Conservation (phyloP, 352 stramenopile genomes). For the Globisporangium echinulatum region DNA sequence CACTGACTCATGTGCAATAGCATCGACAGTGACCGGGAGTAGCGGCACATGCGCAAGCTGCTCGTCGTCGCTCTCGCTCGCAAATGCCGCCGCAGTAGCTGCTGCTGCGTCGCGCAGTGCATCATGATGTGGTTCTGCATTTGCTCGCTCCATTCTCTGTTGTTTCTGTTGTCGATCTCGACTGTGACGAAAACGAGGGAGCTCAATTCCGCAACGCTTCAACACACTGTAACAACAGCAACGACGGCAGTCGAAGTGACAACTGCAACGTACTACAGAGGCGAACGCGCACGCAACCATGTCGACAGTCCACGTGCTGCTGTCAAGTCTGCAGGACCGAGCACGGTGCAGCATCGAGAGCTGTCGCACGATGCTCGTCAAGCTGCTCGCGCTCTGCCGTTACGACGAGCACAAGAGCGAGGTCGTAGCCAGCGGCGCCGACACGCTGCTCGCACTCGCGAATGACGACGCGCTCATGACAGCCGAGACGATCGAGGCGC, state of each 20-base stretch:
- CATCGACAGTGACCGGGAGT: neutral
- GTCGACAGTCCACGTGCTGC: conserved; percentile 37
- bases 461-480: conserved; percentile 10
- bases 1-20: neutral
- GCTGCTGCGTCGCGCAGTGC: neutral
- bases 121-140: neutral
- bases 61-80: neutral
- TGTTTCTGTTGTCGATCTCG: no score
- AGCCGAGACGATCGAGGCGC: conserved; percentile 23
- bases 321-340: conserved; percentile 32
- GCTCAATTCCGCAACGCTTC: neutral
- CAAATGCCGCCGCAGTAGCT: neutral
- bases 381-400: conserved; percentile 34
- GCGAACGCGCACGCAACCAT: conserved; percentile 7
- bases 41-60: neutral
- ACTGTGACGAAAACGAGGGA: neutral
- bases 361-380: conserved; percentile 18
- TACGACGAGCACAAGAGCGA: conserved; percentile 26
- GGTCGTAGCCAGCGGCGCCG: conserved; percentile 24
- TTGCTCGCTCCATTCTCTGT: neutral
- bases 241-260: neutral
- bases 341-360: conserved; percentile 12
- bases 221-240: neutral
- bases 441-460: conserved; percentile 23
- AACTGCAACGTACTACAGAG: neutral